Conservation (phyloP, 257 asterid genomes). For the Leptodermis oblonga region DNA sequence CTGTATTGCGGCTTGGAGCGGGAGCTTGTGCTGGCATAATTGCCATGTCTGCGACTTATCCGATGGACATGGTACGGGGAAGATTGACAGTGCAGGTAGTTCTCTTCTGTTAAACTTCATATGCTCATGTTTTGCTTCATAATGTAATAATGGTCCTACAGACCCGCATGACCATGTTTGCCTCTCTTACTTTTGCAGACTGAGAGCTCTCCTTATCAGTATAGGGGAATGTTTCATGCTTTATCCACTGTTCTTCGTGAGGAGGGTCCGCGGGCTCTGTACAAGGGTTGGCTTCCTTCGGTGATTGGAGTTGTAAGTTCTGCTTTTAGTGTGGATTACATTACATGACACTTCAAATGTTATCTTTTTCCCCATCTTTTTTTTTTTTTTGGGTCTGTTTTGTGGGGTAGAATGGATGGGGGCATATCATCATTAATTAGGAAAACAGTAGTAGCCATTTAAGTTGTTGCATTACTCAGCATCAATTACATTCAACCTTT, state of each 20-base stretch:
- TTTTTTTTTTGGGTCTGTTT: not conserved
- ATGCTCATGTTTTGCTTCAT: not conserved
- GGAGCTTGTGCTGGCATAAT: conserved; percentile 99
- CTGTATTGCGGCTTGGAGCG: conserved; percentile 88
- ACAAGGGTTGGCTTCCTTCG: conserved; percentile 99
- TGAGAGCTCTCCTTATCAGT: conserved; percentile 79
- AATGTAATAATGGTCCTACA: not conserved
- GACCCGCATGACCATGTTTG: conserved; percentile 8
- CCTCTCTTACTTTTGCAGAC: conserved; percentile 52
- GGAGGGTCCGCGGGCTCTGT: conserved; percentile 94
- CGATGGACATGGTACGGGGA: conserved; percentile 99
- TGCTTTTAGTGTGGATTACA: not conserved
- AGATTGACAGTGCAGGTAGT: conserved; percentile 94
- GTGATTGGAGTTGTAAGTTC: conserved; percentile 97
- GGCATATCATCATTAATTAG: not conserved
- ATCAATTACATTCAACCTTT: not conserved
- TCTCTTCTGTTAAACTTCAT: not conserved
- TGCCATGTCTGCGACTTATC: conserved; percentile 99
- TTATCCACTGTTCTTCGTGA: conserved; percentile 92
- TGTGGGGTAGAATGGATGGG: not conserved
- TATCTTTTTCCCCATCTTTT: not conserved
- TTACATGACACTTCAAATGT: not conserved
- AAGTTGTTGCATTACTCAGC: not conserved
- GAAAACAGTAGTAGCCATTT: not conserved
- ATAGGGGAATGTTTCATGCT: conserved; percentile 94